Evolutionary conservation across 257 asterid species (phyloP), one percentile per base, ranked within the genome.

Genomic region (Solanum ossicruentum): DNA sequence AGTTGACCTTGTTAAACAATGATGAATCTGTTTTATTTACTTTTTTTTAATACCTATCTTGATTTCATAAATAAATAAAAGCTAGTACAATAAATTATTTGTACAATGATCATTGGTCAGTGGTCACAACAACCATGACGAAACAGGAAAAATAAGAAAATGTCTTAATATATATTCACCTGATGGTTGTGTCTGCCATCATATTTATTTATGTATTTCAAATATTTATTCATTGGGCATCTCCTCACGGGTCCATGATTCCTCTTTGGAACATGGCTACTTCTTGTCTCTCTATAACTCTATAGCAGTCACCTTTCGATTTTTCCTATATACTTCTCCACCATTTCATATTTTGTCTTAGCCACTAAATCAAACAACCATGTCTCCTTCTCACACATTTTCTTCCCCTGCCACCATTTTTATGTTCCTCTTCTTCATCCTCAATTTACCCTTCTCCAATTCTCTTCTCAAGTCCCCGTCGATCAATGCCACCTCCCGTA

Each of bases 211-310:
- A 78, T 78, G 65, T 52, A 52, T 41, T 70, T 55, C 79, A 17
- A 61, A 88, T 45, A 63, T 83, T 41, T 87, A 60, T 87, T 67
- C 11, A 57, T 4, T 67, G 87, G 84, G 65, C 83, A 45, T 94
- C 95, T 91, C 93, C 83, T 78, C 83, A 78, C 66, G 83, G 96
- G 93, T 94, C 82, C 63, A 82, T 88, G 96, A 91, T 94, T 91
- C 95, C 94, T 88, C 91, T 84, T 77, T 21, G 77, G 86, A 91
- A 85, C 84, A 88, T 85, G 81, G 71, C 89, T 75, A 82, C 69
- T 84, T 55, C 80, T 63, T 66, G 84, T 80, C 75, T 66, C 89
- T 60, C 67, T 60, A 60, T 60, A 43, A 43, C 16, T 80, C 86
- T 63, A 85, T 71, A 87, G 57, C 82, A 75, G 41, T 85, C 65